Evolutionary conservation across 2,329 filamentous ascomycete species (phyloP), one percentile per base, ranked within the genome.

Genomic region (Colletotrichum brevisporum): DNA sequence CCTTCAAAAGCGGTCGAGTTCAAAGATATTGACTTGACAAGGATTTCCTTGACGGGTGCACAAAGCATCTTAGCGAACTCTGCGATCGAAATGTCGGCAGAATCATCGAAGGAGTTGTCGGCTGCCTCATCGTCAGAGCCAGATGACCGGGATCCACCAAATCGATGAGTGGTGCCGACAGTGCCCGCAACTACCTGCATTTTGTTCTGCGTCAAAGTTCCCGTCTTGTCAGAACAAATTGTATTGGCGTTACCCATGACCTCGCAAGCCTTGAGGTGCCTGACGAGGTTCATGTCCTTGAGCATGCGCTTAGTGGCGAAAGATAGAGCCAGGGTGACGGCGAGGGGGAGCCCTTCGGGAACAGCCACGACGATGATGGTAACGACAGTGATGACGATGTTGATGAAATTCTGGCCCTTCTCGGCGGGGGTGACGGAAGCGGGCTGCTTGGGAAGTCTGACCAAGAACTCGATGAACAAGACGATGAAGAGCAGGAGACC

Each of bases 401-500:
- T 87, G 73, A 94, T 85, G 74, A 94, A 94, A 60, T 88, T 85
- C 75, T 95, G 93, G 9, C 92, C 94, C 82, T 97, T 97, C 61
- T 90, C 79, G 3, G 93, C 90, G 3, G 94, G 85, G 0, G 86
- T 86, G 2, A 81, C 81, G 4, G 76, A 72, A 67, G 88, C 84
- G 18, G 71, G 71, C 79, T 82, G 63, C 80, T 86, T 77, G 6
- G 84, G 83, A 3, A 97, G 86, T 13, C 89, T 82, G 55, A 90
- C 93, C 10, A 96, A 84, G 77, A 97, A 98, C 75, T 94, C 89
- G 82, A 97, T 95, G 75, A 97, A 89, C 15, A 97, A 85, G 53
- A 97, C 92, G 54, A 95, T 85, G 81, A 98, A 97, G 54, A 97
- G 85, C 9, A 94, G 82, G 15, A 96, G 83, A 72, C 92, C 94